These are phyloP conservation scores for Pseudogymnoascus verrucosus DNA, from an alignment of 2,329 filamentous ascomycete genomes.

Conservation along the genomic window DNA sequence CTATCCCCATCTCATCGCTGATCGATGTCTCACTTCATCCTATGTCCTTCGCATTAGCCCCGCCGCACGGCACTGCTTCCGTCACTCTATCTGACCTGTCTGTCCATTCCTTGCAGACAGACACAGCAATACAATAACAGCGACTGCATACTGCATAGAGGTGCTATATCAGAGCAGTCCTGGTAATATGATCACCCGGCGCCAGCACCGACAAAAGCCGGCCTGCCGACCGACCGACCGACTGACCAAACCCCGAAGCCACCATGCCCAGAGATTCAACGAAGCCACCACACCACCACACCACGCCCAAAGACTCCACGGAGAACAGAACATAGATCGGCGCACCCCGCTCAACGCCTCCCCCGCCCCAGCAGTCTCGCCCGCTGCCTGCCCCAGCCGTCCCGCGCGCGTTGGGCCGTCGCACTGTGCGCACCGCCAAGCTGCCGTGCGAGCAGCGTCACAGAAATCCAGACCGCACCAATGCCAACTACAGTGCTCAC, in stretches of 20 bases:
- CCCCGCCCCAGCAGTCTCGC: slow-evolving; percentile 1
- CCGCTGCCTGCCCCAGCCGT: not conserved
- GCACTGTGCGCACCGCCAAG: not conserved
- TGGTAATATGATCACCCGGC: not conserved
- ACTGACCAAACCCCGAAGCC: not conserved
- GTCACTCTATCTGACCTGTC: slow-evolving; percentile 1
- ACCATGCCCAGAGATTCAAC: not conserved
- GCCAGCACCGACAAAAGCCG: not conserved
- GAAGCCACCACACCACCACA: not conserved
- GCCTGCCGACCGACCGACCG: not conserved
- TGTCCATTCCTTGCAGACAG: not conserved
- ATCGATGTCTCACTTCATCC: slow-evolving; percentile 5
- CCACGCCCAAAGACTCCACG: not conserved
- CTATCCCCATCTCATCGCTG: slow-evolving; percentile 2
- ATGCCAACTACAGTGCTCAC: not conserved
- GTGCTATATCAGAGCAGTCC: not conserved
- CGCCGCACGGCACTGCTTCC: slow-evolving; percentile 1
- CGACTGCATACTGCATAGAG: not conserved
- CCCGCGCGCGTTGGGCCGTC: not conserved
- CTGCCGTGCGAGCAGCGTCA: not conserved
- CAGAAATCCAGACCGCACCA: not conserved
- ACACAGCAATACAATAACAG: not conserved
- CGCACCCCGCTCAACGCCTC: not conserved
- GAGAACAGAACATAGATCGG: slow-evolving; percentile 1
- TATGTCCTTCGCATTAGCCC: not conserved